Evolutionary conservation across 768 basidiomycete genomes (phyloP), one percentile per base, ranked within the genome.

Genomic region (Lentinula detonsa): DNA sequence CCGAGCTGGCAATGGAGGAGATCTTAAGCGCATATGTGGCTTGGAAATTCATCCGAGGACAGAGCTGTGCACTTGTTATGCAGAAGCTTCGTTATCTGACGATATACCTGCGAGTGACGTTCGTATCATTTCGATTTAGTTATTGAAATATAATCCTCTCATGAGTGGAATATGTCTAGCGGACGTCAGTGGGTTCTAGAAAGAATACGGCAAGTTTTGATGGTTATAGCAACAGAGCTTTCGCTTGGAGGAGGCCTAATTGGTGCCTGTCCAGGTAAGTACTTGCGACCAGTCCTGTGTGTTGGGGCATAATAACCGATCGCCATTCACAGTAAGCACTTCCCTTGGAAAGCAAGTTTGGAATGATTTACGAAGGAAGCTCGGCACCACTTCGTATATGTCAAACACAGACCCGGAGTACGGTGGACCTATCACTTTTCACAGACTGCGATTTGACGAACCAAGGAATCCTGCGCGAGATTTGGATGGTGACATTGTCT

Each of bases 11-110:
- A 2, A 57, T 57, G 42, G 56, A 57, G 45, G 56, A 57, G 33
- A 28, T 57, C 21, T 28, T 57, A 4, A 57, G 56, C 31, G 56
- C 56, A 15, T 57, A 57, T 34, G 45, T 57, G 37, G 56, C 56
- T 31, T 57, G 56, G 56, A 57, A 57, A 31, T 28, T 57, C 16
- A 46, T 46, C 23, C 16, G 56, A 33, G 56, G 56, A 4, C 56
- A 57, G 40, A 57, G 28, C 15, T 57, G 56, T 28, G n/a, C 23
- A 13, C 31, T 57, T 31, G 56, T 57, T 4, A 15, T 57, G 21
- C 42, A 57, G 23, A 57, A 57, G n/a, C 45, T 57, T 13, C 40
- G 56, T 8, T 57, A 57, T 43, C 21, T 57, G 39, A 15, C 56
- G 16, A 45, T 57, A 8, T 57, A 57, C 45, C 33, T 57, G 21